Base-by-base conservation (phyloP, 2,329 filamentous ascomycete genomes). In the Aspergillus phoenicis region DNA sequence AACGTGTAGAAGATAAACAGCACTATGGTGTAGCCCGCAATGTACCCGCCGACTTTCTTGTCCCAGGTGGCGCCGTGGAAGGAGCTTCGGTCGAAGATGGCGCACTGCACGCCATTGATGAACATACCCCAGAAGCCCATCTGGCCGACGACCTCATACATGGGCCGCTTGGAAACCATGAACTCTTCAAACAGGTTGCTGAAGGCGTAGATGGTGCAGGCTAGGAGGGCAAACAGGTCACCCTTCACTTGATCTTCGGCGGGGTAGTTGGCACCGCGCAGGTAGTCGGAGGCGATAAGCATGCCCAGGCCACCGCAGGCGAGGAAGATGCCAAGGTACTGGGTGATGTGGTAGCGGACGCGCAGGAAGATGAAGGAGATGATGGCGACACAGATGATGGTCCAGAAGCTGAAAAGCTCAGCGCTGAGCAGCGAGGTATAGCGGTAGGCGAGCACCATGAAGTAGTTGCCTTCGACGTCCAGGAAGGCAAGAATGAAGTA, bases 401-500 rank as follows among this genome's bases (percentile, higher is more conserved):
- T 91, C 94, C 93, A 98, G 81, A 98, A 98, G 83, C 97, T 97
- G 80, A 98, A 91, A 53, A 98, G 85, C 82, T 98, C 93, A 13
- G 92, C 92, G 20, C 90, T 94, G 52, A 97, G 84, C 68, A 97
- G 89, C 72, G 93, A 97, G 59, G 94, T 97, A 82, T 95, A 88
- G 63, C 90, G 85, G 81, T 97, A 98, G 5, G 93, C 94, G 54
- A 97, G 84, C 55, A 98, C 93, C 70, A 93, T 93, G 75, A 98
- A 97, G 82, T 97, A 98, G 80, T 98, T 98, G 62, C 95, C 94
- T 78, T 97, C 86, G 55, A 97, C 94, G 73, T 98, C 94, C 68
- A 94, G 84, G 77, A 98, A 97, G 56, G 90, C 88, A 63, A 98
- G 87, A 76, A 97, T 91, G 71, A 96, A 85, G 80, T 95, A 98